Conservation (phyloP, 176 grass and related monocot species). For the Ananas comosus region DNA sequence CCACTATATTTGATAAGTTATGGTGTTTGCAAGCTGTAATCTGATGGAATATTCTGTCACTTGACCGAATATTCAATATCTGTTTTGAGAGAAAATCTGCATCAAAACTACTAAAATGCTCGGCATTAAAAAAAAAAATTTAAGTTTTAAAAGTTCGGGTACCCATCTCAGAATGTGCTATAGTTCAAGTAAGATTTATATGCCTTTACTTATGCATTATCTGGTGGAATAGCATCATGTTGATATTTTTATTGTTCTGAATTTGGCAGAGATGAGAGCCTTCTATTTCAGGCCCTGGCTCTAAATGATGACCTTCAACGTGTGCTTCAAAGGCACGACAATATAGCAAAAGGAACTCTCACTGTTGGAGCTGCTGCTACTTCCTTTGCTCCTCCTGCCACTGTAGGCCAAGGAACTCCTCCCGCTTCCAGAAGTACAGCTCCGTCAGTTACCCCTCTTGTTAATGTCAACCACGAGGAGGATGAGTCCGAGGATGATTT, state of each 20-base stretch:
- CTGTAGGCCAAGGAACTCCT: conserved; percentile 10
- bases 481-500: conserved; percentile 24
- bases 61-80: not conserved
- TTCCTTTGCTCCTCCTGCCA: conserved; percentile 3
- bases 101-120: no score
- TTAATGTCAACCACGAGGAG: conserved; percentile 21
- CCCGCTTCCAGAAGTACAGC: not conserved
- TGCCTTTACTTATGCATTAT: not conserved
- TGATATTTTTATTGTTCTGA: not conserved
- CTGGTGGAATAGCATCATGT: not conserved
- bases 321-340: conserved; percentile 84
- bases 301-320: conserved; percentile 88
- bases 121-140: no score
- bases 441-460: not conserved
- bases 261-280: conserved; percentile 73
- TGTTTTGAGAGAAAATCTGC: no score
- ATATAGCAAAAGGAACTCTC: conserved; percentile 53
- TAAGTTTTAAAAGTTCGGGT: no score
- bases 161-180: no score
- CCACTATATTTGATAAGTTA: conserved; percentile 5
- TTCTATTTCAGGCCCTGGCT: conserved; percentile 73
- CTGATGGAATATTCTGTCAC: no score
- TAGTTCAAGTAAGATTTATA: no score
- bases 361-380: not conserved
- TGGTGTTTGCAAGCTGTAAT: conserved; percentile 6